phyloP scores from a whole-genome alignment of 495 filamentous ascomycete genomes.

The Tuber borchii region DNA sequence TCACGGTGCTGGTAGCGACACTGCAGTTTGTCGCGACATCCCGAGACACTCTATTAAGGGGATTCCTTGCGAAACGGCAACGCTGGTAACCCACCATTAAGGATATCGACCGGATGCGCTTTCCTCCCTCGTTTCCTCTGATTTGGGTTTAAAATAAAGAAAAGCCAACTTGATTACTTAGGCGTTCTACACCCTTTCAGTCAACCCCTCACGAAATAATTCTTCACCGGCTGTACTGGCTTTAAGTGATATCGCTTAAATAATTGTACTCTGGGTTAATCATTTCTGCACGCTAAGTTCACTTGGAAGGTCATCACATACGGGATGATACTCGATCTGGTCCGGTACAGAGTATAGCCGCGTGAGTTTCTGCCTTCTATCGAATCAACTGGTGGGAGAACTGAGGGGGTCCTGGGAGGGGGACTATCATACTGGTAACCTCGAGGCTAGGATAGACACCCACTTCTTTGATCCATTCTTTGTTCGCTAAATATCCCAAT shows the following conservation, averaged over 20 bases:
- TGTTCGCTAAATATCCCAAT: neutral
- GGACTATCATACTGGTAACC: neutral
- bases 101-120: neutral
- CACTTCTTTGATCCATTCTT: neutral
- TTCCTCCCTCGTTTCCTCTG: neutral
- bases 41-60: neutral
- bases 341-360: neutral
- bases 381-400: neutral
- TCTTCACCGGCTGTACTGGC: neutral
- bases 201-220: neutral
- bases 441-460: neutral
- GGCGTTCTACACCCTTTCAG: neutral
- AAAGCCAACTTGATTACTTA: neutral
- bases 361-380: neutral
- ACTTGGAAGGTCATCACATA: neutral
- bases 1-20: neutral
- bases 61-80: conserved; percentile 1
- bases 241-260: conserved; percentile 3
- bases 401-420: neutral
- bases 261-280: conserved; percentile 3
- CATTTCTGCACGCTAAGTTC: neutral
- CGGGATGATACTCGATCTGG: neutral
- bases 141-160: neutral
- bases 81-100: neutral
- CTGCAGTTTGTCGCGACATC: neutral